These are phyloP conservation scores for Polyporus tsugae DNA, from an alignment of 1,284 basidiomycete genomes.

Conservation along the genomic window DNA sequence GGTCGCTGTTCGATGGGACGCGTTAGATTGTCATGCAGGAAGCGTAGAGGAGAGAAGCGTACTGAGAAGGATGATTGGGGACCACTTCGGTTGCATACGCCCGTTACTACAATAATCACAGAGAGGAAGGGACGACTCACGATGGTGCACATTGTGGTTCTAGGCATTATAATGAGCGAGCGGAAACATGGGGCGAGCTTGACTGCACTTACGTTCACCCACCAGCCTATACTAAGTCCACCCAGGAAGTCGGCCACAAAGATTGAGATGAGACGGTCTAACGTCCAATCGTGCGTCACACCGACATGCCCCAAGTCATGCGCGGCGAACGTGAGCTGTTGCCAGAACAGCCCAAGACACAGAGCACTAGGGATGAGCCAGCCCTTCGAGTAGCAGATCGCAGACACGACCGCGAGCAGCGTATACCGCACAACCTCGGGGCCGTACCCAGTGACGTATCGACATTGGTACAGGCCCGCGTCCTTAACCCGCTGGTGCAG, in stretches of 20 bases:
- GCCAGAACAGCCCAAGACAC: constrained; percentile 91
- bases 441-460: constrained; percentile 89
- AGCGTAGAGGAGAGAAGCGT: constrained; percentile 39
- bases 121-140: constrained; percentile 51
- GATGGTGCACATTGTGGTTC: constrained; percentile 98
- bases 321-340: constrained; percentile 92
- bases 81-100: constrained; percentile 66
- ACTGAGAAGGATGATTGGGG: constrained; percentile 97
- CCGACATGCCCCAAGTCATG: constrained; percentile 97
- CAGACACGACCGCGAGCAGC: constrained; percentile 67
- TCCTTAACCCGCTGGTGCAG: constrained; percentile 81
- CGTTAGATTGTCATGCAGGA: constrained; percentile 20
- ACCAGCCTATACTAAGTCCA: constrained; percentile 96
- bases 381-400: constrained; percentile 66
- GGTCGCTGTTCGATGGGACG: constrained; percentile 72
- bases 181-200: not conserved
- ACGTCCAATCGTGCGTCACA: constrained; percentile 88
- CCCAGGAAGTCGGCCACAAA: constrained; percentile 90
- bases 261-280: constrained; percentile 85
- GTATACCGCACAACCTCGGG: constrained; percentile 86
- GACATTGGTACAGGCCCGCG: constrained; percentile 88
- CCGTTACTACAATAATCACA: constrained; percentile 16
- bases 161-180: constrained; percentile 41
- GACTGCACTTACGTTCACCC: constrained; percentile 84
- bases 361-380: constrained; percentile 80